phyloP scores from a whole-genome alignment of 164 flowering plant species.

The Vitis riparia region DNA sequence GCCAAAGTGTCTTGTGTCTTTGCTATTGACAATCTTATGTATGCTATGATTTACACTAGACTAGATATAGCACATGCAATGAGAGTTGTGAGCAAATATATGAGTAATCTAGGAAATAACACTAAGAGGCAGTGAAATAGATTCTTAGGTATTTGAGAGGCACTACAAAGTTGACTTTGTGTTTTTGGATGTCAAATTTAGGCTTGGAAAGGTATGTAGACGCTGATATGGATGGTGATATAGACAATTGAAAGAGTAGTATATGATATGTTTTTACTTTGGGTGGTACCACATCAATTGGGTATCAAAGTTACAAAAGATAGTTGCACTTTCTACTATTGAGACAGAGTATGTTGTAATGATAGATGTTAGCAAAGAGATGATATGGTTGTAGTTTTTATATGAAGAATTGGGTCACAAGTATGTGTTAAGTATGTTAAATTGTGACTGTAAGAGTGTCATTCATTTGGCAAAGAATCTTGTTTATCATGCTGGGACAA shows the following conservation, averaged over 20 bases:
- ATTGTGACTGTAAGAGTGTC: background rate
- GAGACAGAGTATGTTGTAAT: background rate
- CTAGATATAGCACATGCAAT: constrained; percentile 15
- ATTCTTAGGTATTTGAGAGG: background rate
- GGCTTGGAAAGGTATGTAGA: too few species aligned
- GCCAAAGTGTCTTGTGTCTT: background rate
- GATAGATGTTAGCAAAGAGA: background rate
- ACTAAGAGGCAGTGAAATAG: constrained; percentile 10
- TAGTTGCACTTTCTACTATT: background rate
- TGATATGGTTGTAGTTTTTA: background rate
- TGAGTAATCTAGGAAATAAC: background rate
- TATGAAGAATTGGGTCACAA: background rate
- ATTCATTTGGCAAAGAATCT: background rate
- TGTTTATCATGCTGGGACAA: background rate
- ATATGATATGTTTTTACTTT: background rate
- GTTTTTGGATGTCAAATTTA: too few species aligned
- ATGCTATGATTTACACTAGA: constrained; percentile 7
- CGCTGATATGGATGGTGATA: too few species aligned
- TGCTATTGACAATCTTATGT: constrained; percentile 14
- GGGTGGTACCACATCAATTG: background rate
- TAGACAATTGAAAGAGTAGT: too few species aligned
- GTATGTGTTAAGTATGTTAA: too few species aligned
- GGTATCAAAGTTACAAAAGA: background rate
- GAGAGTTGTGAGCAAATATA: constrained; percentile 2
- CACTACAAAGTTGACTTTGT: background rate